Evolutionary conservation across 2,329 filamentous ascomycete species (phyloP).

Genomic region (Polychaeton citri): DNA sequence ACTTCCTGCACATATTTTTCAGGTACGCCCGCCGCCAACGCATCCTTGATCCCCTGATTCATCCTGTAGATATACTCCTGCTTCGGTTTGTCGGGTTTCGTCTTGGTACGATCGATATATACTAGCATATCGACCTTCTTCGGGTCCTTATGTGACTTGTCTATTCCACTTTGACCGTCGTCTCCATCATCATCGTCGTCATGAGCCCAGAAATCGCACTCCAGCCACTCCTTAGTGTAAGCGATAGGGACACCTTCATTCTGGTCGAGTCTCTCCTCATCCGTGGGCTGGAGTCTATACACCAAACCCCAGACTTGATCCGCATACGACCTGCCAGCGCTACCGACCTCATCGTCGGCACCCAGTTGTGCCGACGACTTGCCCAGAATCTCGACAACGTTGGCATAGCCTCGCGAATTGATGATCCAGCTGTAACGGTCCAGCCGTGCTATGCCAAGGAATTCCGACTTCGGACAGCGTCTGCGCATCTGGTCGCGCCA

Average conservation of each 20-base stretch:
- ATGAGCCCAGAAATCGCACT: slow-evolving; percentile 30
- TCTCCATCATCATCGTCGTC: slow-evolving; percentile 8
- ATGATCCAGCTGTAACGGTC: slow-evolving; percentile 51
- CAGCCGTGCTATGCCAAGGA: slow-evolving; percentile 46
- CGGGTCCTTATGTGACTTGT: background rate
- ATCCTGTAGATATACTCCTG: slow-evolving; percentile 51
- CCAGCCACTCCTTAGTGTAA: slow-evolving; percentile 43
- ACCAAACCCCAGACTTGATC: slow-evolving; percentile 44
- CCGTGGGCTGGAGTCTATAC: slow-evolving; percentile 37
- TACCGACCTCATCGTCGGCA: slow-evolving; percentile 1
- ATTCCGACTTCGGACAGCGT: slow-evolving; percentile 44
- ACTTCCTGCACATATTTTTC: slow-evolving; percentile 40
- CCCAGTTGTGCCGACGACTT: background rate
- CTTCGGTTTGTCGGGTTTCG: slow-evolving; percentile 28
- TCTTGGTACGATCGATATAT: slow-evolving; percentile 42
- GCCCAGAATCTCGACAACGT: slow-evolving; percentile 36
- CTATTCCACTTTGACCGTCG: background rate
- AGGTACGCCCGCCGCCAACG: slow-evolving; percentile 40
- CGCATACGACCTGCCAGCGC: slow-evolving; percentile 6
- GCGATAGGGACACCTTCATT: slow-evolving; percentile 50
- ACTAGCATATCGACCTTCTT: slow-evolving; percentile 34
- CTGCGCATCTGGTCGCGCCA: slow-evolving; percentile 50
- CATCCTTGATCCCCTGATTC: slow-evolving; percentile 50
- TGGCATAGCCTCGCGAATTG: slow-evolving; percentile 54
- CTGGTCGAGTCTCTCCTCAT: slow-evolving; percentile 40